Evolutionary conservation across 2,329 filamentous ascomycete genomes (phyloP).

Genomic region (Fusarium siculi): DNA sequence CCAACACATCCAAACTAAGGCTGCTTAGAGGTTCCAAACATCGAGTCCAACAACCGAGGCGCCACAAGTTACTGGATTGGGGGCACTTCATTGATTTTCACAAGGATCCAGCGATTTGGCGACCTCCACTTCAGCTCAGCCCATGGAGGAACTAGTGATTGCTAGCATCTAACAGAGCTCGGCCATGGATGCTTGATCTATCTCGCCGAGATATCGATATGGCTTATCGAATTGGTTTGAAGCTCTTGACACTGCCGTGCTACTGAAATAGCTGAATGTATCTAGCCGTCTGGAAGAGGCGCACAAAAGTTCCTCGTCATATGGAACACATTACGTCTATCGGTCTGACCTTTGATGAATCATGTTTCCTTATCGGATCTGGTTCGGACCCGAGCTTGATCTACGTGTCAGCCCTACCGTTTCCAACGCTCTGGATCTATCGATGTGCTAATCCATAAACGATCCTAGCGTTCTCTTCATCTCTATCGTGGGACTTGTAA

Average conservation of each 20-base stretch:
- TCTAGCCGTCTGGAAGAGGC: not conserved
- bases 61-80: not conserved
- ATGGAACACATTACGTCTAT: not conserved
- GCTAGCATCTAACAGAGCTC: not conserved
- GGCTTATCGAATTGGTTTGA: not conserved
- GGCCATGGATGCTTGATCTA: not conserved
- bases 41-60: not conserved
- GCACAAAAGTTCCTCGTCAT: not conserved
- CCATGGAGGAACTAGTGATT: conserved; percentile 1
- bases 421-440: not conserved
- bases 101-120: not conserved
- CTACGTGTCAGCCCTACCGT: conserved; percentile 23
- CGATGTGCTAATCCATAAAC: not conserved
- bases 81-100: not conserved
- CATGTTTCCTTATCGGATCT: not conserved
- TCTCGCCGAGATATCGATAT: not conserved
- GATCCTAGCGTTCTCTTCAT: conserved; percentile 1
- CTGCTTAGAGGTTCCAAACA: not conserved
- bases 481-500: not conserved
- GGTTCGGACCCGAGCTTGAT: conserved; percentile 11
- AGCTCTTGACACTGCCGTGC: not conserved
- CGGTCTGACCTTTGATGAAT: not conserved
- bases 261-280: not conserved
- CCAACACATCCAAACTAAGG: not conserved
- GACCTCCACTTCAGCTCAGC: conserved; percentile 11